Percentiles rank a stretch among this genome's conserved stretches.
Conservation (phyloP, 2,329 filamentous ascomycete genomes). For the Coleophoma eucalyptorum region DNA sequence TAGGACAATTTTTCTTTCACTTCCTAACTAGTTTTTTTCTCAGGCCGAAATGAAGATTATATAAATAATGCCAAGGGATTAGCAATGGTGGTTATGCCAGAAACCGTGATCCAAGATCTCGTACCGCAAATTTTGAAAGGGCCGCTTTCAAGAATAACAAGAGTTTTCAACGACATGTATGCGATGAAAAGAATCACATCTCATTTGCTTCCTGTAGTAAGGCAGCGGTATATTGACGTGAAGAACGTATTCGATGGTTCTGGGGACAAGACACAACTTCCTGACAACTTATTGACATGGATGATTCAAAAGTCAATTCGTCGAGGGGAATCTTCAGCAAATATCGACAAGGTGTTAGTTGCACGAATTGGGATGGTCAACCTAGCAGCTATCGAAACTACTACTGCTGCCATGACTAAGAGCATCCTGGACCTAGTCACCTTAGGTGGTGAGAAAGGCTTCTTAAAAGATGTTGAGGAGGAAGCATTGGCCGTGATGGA, state of each 20-base stretch:
- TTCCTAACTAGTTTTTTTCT: background rate
- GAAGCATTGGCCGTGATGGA: background rate
- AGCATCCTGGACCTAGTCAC: constrained; percentile 1
- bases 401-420: background rate
- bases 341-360: background rate
- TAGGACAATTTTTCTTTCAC: background rate
- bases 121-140: constrained; percentile 1
- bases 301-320: constrained; percentile 2
- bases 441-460: background rate
- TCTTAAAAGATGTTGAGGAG: background rate
- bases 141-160: background rate
- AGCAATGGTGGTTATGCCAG: constrained; percentile 1
- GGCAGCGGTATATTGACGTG: background rate
- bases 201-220: constrained; percentile 1
- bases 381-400: background rate
- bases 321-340: constrained; percentile 1
- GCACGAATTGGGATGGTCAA: constrained; percentile 1
- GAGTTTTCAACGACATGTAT: background rate
- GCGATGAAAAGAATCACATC: background rate
- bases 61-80: background rate
- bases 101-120: background rate
- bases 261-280: background rate
- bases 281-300: background rate
- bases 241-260: constrained; percentile 1
- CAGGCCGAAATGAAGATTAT: constrained; percentile 1